Evolutionary conservation across 2,329 filamentous ascomycete species (phyloP).

Genomic region (Fusarium sterilihyphosum): DNA sequence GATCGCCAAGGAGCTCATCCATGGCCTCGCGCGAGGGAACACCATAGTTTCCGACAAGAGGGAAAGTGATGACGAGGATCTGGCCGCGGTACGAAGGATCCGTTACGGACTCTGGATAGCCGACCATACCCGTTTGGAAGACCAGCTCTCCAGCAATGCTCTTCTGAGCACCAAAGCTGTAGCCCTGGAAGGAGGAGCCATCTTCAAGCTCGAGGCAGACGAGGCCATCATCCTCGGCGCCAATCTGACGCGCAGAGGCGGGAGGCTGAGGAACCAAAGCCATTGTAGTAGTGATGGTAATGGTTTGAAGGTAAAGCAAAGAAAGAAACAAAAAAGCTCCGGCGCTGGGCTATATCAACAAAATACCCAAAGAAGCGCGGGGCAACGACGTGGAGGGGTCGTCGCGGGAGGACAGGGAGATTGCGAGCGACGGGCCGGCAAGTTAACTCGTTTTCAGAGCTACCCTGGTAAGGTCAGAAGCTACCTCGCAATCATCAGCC

Average conservation of each 20-base stretch:
- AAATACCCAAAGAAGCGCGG: constrained; percentile 40
- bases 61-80: constrained; percentile 96
- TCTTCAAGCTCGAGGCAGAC: constrained; percentile 93
- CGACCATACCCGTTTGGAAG: constrained; percentile 99
- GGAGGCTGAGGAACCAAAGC: constrained; percentile 57
- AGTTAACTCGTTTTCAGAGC: constrained; percentile 53
- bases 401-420: constrained; percentile 39
- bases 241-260: constrained; percentile 68
- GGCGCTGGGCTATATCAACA: constrained; percentile 22
- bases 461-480: constrained; percentile 50
- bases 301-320: constrained; percentile 18
- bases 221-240: constrained; percentile 65
- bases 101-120: constrained; percentile 93
- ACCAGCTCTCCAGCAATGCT: constrained; percentile 96
- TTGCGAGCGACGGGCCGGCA: constrained; percentile 49
- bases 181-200: constrained; percentile 89
- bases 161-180: constrained; percentile 95
- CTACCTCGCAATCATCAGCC: constrained; percentile 53
- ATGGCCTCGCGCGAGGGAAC: constrained; percentile 87
- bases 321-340: constrained; percentile 19
- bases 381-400: constrained; percentile 39
- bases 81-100: constrained; percentile 91
- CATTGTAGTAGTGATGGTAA: constrained; percentile 42
- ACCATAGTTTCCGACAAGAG: constrained; percentile 96
- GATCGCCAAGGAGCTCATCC: constrained; percentile 84